Percentiles rank a stretch among this genome's conserved stretches.
phyloP scores from a whole-genome alignment of 2,329 filamentous ascomycete species.

The Delphinella strobiligena region DNA sequence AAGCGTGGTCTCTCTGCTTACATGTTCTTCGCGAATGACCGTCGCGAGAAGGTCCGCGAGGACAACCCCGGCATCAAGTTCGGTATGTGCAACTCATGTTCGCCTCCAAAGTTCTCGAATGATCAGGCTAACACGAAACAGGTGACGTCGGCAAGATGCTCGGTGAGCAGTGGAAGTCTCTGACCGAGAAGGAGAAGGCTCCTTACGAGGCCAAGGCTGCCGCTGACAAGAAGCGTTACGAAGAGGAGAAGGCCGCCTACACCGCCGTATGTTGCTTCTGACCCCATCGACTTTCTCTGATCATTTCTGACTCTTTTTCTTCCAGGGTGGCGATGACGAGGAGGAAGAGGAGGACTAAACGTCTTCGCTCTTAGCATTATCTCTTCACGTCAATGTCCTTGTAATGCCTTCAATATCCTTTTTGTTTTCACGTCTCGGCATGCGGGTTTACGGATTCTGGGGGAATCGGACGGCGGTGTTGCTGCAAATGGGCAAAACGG shows the following conservation, averaged over 20 bases:
- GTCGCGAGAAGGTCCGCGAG: slow-evolving; percentile 94
- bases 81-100: slow-evolving; percentile 42
- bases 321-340: slow-evolving; percentile 21
- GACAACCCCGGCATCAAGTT: slow-evolving; percentile 98
- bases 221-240: slow-evolving; percentile 96
- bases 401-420: slow-evolving; percentile 4
- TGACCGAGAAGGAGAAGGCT: slow-evolving; percentile 81
- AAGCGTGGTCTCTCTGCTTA: slow-evolving; percentile 99
- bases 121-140: slow-evolving; percentile 23
- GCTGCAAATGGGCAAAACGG: too few relatives aligned
- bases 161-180: slow-evolving; percentile 96
- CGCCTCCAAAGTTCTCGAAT: too few relatives aligned
- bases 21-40: slow-evolving; percentile 99
- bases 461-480: background rate
- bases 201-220: slow-evolving; percentile 97
- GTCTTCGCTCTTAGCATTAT: slow-evolving; percentile 5
- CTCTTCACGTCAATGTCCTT: slow-evolving; percentile 8
- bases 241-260: slow-evolving; percentile 94
- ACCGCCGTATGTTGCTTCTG: slow-evolving; percentile 48
- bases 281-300: background rate
- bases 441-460: too few relatives aligned
- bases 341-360: slow-evolving; percentile 26
- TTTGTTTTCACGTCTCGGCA: slow-evolving; percentile 3
- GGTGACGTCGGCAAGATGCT: slow-evolving; percentile 96
- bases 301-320: slow-evolving; percentile 4